Evolutionary conservation across 768 basidiomycete genomes (phyloP), one percentile per base, ranked within the genome.

Genomic region (Boletus rufocinnamomeus): DNA sequence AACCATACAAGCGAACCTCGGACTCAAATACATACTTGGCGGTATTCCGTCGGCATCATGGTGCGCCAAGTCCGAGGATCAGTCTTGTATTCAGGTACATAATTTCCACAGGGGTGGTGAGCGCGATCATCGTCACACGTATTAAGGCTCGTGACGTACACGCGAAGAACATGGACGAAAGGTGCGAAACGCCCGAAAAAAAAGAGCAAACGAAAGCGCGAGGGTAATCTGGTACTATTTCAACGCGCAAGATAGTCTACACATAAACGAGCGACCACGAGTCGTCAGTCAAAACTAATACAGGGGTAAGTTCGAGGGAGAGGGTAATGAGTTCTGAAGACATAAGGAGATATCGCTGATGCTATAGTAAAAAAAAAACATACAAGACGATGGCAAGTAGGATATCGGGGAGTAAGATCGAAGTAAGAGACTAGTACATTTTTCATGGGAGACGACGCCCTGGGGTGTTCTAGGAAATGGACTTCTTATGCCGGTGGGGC

Each of bases 401-500:
- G 62, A 68, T 68, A 66, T 66, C 56, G 2, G 3, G 30, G 25
- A 21, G 35, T 47, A 32, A 62, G 52, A 53, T 64, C 37, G 17
- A 34, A 19, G 50, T 49, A 52, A 38, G 28, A 53, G 46, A 40
- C 37, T n/a, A 11, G 21, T 6, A 32, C 30, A 23, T 17, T 41
- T 23, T 32, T 19, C 46, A 25, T 6, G 16, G 11, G 34, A n/a
- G 23, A 50, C 16, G 44, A 51, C 16, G 35, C 25, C 14, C 3
- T 47, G 43, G 38, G 50, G 54, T 61, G 61, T 62, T 17, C 54
- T 16, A 50, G n/a, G 14, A 37, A 34, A 21, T 21, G 44, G 16
- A 40, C 30, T 25, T 55, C 55, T 57, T 57, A 71, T 57, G n/a
- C n/a, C n/a, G n/a, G n/a, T n/a, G 66, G 57, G 17, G 63, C 55